Evolutionary conservation across 2,329 filamentous ascomycete species (phyloP).

Genomic region (Phaeosphaeria sp.): DNA sequence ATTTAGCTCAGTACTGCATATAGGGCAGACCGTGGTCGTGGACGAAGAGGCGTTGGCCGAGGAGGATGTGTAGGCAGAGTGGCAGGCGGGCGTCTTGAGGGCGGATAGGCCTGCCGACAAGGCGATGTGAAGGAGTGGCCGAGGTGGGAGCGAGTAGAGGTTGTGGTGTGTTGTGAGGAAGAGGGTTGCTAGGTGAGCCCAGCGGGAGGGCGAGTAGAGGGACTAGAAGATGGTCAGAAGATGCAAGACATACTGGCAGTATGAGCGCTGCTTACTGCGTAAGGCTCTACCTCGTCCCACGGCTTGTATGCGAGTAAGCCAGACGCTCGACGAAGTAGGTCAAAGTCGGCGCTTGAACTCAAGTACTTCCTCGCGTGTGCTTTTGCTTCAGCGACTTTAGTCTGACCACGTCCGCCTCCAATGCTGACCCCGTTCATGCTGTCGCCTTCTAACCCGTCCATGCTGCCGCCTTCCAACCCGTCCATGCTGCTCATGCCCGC

Average conservation of each 20-base stretch:
- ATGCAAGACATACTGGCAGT: neutral
- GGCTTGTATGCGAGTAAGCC: conserved; percentile 79
- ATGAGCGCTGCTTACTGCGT: conserved; percentile 57
- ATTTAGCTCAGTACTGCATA: conserved; percentile 95
- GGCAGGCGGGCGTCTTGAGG: conserved; percentile 93
- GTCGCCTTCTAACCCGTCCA: no score
- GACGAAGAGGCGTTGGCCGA: conserved; percentile 63
- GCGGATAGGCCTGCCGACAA: conserved; percentile 90
- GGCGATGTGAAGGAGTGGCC: conserved; percentile 87
- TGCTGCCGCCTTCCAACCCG: conserved; percentile 23
- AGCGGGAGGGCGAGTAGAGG: conserved; percentile 76
- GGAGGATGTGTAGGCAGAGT: conserved; percentile 68
- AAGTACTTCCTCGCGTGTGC: conserved; percentile 84
- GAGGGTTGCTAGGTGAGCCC: conserved; percentile 75
- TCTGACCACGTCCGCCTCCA: conserved; percentile 39
- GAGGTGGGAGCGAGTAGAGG: conserved; percentile 80
- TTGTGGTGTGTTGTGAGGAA: conserved; percentile 88
- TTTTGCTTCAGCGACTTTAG: conserved; percentile 77
- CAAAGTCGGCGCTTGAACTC: conserved; percentile 70
- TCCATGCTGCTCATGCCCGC: conserved; percentile 33
- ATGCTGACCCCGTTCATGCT: conserved; percentile 72
- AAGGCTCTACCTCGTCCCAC: conserved; percentile 65
- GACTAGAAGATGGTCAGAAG: conserved; percentile 54
- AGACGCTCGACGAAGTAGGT: conserved; percentile 74
- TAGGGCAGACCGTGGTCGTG: conserved; percentile 81